Percentiles rank a stretch among this genome's conserved stretches.
Evolutionary conservation across 2,329 filamentous ascomycete species (phyloP).

Genomic region (Pseudopyricularia javanii): DNA sequence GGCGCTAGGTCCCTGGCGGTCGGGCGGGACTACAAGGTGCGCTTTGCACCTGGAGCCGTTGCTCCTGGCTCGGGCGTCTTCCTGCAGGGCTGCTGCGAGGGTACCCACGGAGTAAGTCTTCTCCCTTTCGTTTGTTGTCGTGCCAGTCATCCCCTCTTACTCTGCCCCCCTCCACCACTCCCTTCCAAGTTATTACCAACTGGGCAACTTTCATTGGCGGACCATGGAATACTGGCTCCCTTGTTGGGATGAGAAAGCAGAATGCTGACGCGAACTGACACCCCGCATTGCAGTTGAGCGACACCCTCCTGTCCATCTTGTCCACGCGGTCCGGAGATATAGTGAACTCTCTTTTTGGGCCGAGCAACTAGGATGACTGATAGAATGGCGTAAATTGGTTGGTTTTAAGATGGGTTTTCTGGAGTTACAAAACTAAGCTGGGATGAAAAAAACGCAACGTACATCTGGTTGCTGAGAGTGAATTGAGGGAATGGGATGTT

Average conservation of each 20-base stretch:
- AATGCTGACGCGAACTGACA: constrained; percentile 5
- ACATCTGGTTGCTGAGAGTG: too few species aligned
- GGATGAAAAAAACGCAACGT: not conserved
- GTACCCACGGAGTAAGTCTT: constrained; percentile 72
- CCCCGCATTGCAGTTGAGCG: constrained; percentile 46
- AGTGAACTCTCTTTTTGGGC: constrained; percentile 59
- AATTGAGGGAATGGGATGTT: too few species aligned
- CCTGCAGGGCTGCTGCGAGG: constrained; percentile 90
- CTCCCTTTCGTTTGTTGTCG: not conserved
- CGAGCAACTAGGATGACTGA: constrained; percentile 5
- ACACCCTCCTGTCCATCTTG: constrained; percentile 70
- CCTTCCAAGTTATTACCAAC: not conserved
- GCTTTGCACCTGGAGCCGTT: constrained; percentile 57
- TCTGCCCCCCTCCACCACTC: not conserved
- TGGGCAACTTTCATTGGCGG: not conserved
- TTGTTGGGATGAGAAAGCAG: not conserved
- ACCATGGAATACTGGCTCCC: not conserved
- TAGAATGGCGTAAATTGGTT: not conserved
- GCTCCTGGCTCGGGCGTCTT: constrained; percentile 68
- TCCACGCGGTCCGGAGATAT: constrained; percentile 67
- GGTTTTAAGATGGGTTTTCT: not conserved
- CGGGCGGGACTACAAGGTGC: constrained; percentile 64
- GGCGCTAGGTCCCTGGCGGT: constrained; percentile 46
- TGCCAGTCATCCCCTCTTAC: not conserved
- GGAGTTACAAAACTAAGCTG: not conserved